Conservation (phyloP, 805 yeast species). For the Barnettozyma vustinii region DNA sequence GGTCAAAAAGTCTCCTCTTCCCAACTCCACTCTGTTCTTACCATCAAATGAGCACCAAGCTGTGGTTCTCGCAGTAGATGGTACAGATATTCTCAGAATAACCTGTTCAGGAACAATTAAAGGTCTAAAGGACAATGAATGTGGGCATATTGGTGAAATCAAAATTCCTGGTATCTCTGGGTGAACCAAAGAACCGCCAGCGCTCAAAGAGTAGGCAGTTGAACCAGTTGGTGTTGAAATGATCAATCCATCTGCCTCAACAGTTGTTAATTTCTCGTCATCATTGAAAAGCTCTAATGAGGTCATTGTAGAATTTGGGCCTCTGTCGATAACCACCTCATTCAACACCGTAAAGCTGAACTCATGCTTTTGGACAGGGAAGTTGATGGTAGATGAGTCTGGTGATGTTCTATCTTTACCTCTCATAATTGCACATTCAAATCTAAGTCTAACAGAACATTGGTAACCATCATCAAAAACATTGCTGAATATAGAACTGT, state of each 20-base stretch:
- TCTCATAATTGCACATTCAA: slow-evolving; percentile 44
- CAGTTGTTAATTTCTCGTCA: slow-evolving; percentile 47
- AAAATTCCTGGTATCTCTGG: slow-evolving; percentile 51
- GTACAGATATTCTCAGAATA: slow-evolving; percentile 29
- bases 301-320: slow-evolving; percentile 48
- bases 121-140: slow-evolving; percentile 48
- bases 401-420: slow-evolving; percentile 10
- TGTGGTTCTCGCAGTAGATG: slow-evolving; percentile 27
- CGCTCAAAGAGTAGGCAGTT: slow-evolving; percentile 48
- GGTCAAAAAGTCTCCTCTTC: slow-evolving; percentile 29
- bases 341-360: slow-evolving; percentile 36
- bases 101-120: slow-evolving; percentile 40
- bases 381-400: slow-evolving; percentile 9
- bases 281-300: slow-evolving; percentile 45
- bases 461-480: slow-evolving; percentile 39
- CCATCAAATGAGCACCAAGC: slow-evolving; percentile 36
- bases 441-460: slow-evolving; percentile 44
- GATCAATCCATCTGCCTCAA: slow-evolving; percentile 63
- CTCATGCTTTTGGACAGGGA: slow-evolving; percentile 9
- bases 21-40: slow-evolving; percentile 27
- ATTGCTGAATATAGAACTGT: slow-evolving; percentile 29
- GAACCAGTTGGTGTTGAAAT: slow-evolving; percentile 67
- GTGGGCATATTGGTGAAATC: slow-evolving; percentile 52
- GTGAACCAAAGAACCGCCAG: slow-evolving; percentile 52
- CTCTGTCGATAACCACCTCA: slow-evolving; percentile 48